Conservation (phyloP, 1,284 basidiomycete genomes). For the Inonotus hispidus region DNA sequence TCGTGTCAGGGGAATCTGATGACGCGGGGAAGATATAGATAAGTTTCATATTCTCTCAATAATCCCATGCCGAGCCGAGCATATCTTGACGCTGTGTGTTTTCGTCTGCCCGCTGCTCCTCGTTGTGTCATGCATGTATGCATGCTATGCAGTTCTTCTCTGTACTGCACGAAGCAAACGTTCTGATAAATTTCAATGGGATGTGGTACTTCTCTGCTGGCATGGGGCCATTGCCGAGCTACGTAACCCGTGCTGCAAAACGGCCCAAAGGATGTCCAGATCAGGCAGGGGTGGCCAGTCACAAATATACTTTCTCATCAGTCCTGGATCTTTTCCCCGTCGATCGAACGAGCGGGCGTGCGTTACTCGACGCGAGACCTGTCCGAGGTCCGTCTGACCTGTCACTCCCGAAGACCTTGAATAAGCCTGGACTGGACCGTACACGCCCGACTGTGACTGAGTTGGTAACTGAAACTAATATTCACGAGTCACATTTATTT, state of each 20-base stretch:
- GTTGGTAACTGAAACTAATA: not conserved
- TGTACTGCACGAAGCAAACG: not conserved
- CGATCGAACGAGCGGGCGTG: not conserved
- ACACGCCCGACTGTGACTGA: not conserved
- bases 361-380: constrained; percentile 3
- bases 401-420: not conserved
- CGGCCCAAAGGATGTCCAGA: not conserved
- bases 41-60: not conserved
- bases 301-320: not conserved
- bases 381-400: constrained; percentile 1
- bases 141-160: not conserved
- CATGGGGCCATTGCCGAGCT: not conserved
- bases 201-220: not conserved
- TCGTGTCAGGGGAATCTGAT: not conserved
- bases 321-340: not conserved
- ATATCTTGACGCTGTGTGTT: not conserved
- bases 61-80: not conserved
- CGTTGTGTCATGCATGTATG: not conserved
- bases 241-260: not conserved
- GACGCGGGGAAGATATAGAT: not conserved
- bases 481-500: not conserved
- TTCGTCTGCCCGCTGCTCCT: not conserved
- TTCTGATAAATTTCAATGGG: not conserved
- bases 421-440: not conserved
- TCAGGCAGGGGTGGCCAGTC: not conserved